Evolutionary conservation across 192 early-diverging fungal genomes (phyloP).

Genomic region (Podila horticola): DNA sequence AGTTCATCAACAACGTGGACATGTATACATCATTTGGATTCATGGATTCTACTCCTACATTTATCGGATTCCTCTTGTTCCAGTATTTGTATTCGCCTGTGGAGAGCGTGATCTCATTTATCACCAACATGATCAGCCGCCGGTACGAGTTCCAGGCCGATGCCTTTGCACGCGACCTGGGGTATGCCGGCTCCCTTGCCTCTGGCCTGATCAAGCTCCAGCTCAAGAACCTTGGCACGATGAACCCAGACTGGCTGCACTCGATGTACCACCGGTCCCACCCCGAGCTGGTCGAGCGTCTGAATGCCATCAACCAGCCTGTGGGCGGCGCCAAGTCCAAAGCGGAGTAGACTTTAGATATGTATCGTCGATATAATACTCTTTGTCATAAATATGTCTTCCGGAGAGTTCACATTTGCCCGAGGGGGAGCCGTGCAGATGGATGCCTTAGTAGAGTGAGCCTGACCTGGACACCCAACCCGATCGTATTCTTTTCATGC

Average conservation of each 20-base stretch:
- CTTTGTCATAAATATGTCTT: background rate
- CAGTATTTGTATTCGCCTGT: constrained; percentile 86
- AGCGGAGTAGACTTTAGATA: constrained; percentile 13
- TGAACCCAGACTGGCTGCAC: constrained; percentile 89
- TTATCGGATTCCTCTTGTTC: constrained; percentile 95
- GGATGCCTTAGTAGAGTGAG: too few relatives aligned
- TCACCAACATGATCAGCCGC: constrained; percentile 82
- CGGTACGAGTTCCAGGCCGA: constrained; percentile 96
- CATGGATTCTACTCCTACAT: constrained; percentile 66
- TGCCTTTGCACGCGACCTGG: constrained; percentile 85
- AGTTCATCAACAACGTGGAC: constrained; percentile 73
- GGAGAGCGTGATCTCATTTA: constrained; percentile 78
- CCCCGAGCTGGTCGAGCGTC: constrained; percentile 90
- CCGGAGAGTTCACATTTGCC: too few relatives aligned
- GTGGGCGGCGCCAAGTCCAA: constrained; percentile 19
- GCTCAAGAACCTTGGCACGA: constrained; percentile 86
- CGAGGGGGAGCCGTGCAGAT: too few relatives aligned
- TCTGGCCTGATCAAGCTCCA: constrained; percentile 90
- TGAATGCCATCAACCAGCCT: constrained; percentile 61
- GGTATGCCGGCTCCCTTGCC: constrained; percentile 76
- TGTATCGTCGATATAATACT: background rate
- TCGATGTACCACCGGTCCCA: constrained; percentile 94
- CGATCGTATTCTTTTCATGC: background rate
- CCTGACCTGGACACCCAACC: too few relatives aligned
- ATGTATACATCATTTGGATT: constrained; percentile 94